Base-by-base conservation (phyloP, 371 early-diverging fungal species). In the Umbelopsis sp. region DNA sequence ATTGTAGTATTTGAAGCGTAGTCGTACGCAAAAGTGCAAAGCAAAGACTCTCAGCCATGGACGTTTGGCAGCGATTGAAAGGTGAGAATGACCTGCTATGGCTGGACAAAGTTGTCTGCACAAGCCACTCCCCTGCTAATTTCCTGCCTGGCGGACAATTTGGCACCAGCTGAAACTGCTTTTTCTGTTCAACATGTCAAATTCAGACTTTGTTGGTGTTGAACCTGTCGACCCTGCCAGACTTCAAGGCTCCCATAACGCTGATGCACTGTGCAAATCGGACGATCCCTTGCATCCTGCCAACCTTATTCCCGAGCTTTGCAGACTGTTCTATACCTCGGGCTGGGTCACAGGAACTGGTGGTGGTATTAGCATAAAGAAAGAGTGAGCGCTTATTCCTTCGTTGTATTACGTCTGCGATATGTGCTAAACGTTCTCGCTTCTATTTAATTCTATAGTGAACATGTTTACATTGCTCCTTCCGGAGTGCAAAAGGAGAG, bases 271-370 rank as follows among this genome's bases (percentile, higher is more conserved):
- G 14, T 88, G 87, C 65, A 72, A 74, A 29, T 91, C 92, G 3
- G 72, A 77, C 20, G 92, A 93, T 78, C 83, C 84, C 63, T 74
- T 81, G 22, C 94, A 94, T 70, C 92, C 94, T 18, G 86, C 94
- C 38, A 95, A 96, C 83, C 82, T 98, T 72, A 97, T 98, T 70
- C 96, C 97, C 32, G 95, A 95, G 71, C 89, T 98, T 37, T 97
- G 99, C 77, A 80, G 88, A 63, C 83, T 90, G 70, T 96, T 97
- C 80, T 98, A 97, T 80, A 80, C 74, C 24, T 84, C 93, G 44
- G 97, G 97, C 37, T 97, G 97, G 97, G 96, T 97, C 44, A 97
- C 97, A 7, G 98, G 97, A 48, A 97, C 97, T 1, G 97, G 97
- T 37, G 97, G 97, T 66, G 97, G 97, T 53, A 96, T 97, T 68